Base-by-base conservation (phyloP, 1,284 basidiomycete genomes). In the Ustilago loliicola region DNA sequence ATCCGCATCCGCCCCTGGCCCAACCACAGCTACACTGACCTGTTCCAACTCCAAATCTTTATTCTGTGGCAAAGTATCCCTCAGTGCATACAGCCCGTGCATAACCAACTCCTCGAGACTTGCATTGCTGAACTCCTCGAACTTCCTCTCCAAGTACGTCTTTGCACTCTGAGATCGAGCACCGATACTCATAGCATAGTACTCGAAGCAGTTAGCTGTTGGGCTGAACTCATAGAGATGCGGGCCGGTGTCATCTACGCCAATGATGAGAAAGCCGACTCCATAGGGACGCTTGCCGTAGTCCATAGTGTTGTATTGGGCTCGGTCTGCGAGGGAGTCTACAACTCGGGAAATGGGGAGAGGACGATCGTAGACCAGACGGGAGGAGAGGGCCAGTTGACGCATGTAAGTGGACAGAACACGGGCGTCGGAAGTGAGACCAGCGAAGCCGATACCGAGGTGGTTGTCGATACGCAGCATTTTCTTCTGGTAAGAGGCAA, bases 391-490 rank as follows among this genome's bases (percentile, higher is more conserved):
- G 50, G 97, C 96, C 88, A 99, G 94, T 88, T 98, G 97, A 42
- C 97, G 91, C 97, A 99, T 99, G 87, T 96, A 98, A 88, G 99
- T 98, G 71, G 77, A 78, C 21, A 85, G 77, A 0, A 99, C 97
- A 87, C 97, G 92, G 60, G 97, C 97, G 89, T 99, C 97, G 59
- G 94, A 96, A 9, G 97, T 99, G 74, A 99, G 89, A 23, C 97
- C 97, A 57, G 97, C 97, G 86, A 99, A 99, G 54, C 95, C 97
- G 84, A 99, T 95, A 51, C 97, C 97, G 84, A 98, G 92, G 88
- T 99, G 97, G 87, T 98, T 96, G 87, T 99, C 97, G 91, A 99
- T 97, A 85, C 95, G 91, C 87, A 97, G 96, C 92, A 99, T 94
- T 91, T 99, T 99, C 89, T 99, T 96, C 87, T 99, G 97, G 89